Percentiles rank a stretch among this genome's conserved stretches.
Conservation (phyloP, 176 grass and related monocot genomes). For the Guadua angustifolia region DNA sequence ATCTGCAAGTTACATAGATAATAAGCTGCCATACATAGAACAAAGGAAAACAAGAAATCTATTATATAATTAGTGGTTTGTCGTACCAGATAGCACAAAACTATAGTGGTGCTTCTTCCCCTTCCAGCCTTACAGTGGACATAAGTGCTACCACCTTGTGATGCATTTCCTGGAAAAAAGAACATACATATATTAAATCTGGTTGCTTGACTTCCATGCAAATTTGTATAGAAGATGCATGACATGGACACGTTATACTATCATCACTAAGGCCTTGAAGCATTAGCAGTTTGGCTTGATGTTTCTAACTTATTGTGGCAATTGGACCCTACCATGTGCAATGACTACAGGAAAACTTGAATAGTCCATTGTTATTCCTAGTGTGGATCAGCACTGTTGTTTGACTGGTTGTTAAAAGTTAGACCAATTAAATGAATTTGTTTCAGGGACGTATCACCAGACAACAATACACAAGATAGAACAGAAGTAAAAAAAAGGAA, state of each 20-base stretch:
- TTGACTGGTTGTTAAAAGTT: background rate
- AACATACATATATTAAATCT: background rate
- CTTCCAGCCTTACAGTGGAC: conserved; percentile 98
- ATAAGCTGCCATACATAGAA: conserved; percentile 4
- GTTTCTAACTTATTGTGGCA: background rate
- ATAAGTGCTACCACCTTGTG: conserved; percentile 62
- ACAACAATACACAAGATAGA: background rate
- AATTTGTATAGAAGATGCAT: conserved; percentile 1
- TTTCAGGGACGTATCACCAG: background rate
- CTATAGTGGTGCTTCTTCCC: conserved; percentile 82
- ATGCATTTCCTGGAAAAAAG: conserved; percentile 58
- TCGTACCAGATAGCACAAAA: conserved; percentile 85
- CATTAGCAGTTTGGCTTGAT: background rate
- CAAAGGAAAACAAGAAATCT: background rate
- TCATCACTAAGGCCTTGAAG: background rate
- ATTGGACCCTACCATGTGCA: background rate
- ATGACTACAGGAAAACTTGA: background rate
- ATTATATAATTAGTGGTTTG: background rate
- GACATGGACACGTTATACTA: background rate
- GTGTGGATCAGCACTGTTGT: background rate
- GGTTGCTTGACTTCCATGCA: background rate
- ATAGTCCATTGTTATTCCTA: background rate
- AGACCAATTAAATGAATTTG: background rate
- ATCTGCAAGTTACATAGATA: conserved; percentile 56
- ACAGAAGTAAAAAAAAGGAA: conserved; percentile 13